Evolutionary conservation across 345 rosid species (phyloP).

Genomic region (Ailanthus altissimus): DNA sequence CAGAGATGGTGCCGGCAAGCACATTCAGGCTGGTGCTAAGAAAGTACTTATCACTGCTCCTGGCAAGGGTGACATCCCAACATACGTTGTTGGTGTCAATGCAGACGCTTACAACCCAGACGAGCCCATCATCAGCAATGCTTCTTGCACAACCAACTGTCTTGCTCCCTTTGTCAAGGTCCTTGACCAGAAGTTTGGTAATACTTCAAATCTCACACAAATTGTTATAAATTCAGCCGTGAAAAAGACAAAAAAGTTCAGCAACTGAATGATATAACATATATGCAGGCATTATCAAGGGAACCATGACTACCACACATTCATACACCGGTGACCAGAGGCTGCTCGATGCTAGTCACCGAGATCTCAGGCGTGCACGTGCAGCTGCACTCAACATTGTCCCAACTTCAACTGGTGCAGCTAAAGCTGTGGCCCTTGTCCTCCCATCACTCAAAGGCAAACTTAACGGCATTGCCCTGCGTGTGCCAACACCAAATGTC

Average conservation of each 20-base stretch:
- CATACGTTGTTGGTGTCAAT: constrained; percentile 93
- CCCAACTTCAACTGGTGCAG: constrained; percentile 95
- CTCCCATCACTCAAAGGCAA: constrained; percentile 90
- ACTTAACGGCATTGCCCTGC: constrained; percentile 91
- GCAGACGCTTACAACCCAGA: constrained; percentile 69
- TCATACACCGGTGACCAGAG: constrained; percentile 99
- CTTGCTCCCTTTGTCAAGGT: constrained; percentile 99
- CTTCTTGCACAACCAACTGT: constrained; percentile 99
- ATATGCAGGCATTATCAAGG: constrained; percentile 82
- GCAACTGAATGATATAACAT: background rate
- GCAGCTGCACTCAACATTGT: constrained; percentile 97
- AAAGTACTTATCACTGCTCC: constrained; percentile 96
- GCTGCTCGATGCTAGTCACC: constrained; percentile 90
- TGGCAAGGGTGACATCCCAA: constrained; percentile 97
- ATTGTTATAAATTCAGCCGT: background rate
- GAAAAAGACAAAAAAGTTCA: background rate
- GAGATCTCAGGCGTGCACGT: constrained; percentile 93
- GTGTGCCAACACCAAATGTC: constrained; percentile 96
- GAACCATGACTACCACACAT: constrained; percentile 99
- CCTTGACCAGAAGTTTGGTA: constrained; percentile 96
- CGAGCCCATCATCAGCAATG: constrained; percentile 93
- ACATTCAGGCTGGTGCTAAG: constrained; percentile 91
- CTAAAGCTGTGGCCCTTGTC: constrained; percentile 94
- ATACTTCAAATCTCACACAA: background rate
- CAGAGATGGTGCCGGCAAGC: constrained; percentile 95